Evolutionary conservation across 2,329 filamentous ascomycete genomes (phyloP), one percentile per base, ranked within the genome.

Genomic region (Esteya vermicola): DNA sequence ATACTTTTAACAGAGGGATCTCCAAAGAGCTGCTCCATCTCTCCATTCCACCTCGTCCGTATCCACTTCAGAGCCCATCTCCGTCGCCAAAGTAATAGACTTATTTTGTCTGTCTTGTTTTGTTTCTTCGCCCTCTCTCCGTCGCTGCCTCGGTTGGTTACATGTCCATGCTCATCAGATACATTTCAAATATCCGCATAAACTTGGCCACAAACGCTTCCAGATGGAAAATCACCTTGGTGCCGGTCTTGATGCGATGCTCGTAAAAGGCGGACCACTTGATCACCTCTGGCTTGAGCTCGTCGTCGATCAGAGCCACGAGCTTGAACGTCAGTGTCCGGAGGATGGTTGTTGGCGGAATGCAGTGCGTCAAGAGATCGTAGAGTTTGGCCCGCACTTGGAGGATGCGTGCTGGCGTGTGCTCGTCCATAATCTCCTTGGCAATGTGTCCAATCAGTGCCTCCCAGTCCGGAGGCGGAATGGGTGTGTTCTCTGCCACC

Each of bases 121-220:
- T 13, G 3, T 32, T 32, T 16, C 8, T n/a, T 30, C 21, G 19
- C 14, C n/a, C 16, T 21, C 19, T 25, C 4, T 14, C 18, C 26
- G 20, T 4, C 21, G 12, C 36, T 33, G 13, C 23, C 4, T 33
- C 22, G 5, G 21, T 25, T 26, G 14, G 31, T 63, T 55, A 76
- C 62, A 76, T 64, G 40, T 86, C 83, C 78, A 91, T 88, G 47
- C 79, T 84, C 83, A 93, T 89, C 42, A 80, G 60, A 54, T 77
- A 93, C 77, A 86, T 89, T 65, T 98, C 91, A 47, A 89, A 74
- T 50, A 96, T 76, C 51, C 89, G 76, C 89, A 98, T 96, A 57
- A 96, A 94, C 64, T 95, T 96, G 43, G 89, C 89, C 43, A 98
- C 91, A 60, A 98, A 98, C 4, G 91, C 91, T 61, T 98, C 93